These are phyloP conservation scores for Pythium brachiatum DNA, from an alignment of 352 stramenopile genomes.

Conservation along the genomic window DNA sequence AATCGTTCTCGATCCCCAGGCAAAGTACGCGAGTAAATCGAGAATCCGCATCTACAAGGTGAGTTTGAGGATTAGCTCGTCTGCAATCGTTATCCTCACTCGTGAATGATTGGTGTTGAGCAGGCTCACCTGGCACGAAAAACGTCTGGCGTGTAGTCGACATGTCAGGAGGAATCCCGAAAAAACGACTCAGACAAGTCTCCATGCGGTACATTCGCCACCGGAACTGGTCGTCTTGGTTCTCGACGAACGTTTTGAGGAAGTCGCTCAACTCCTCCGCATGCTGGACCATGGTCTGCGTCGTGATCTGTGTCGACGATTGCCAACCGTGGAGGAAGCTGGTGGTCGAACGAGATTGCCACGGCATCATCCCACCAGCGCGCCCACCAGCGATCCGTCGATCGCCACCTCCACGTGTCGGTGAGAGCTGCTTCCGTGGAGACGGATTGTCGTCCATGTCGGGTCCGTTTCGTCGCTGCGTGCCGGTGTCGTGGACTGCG, in stretches of 20 bases:
- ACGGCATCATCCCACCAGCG: slow-evolving; percentile 5
- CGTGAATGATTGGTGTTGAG: background rate
- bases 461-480: slow-evolving; percentile 12
- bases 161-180: slow-evolving; percentile 76
- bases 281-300: slow-evolving; percentile 53
- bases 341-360: slow-evolving; percentile 12
- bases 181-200: slow-evolving; percentile 60
- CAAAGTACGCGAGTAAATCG: slow-evolving; percentile 63
- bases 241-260: slow-evolving; percentile 83
- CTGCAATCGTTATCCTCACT: background rate
- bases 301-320: slow-evolving; percentile 21
- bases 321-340: slow-evolving; percentile 17
- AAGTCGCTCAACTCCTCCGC: slow-evolving; percentile 64
- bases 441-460: slow-evolving; percentile 18
- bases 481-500: slow-evolving; percentile 26
- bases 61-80: background rate
- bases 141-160: slow-evolving; percentile 59
- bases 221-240: slow-evolving; percentile 70
- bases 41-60: slow-evolving; percentile 39
- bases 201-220: slow-evolving; percentile 83
- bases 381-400: background rate
- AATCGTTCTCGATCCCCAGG: slow-evolving; percentile 80
- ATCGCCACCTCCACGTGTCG: slow-evolving; percentile 12
- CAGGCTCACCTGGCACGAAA: slow-evolving; percentile 52
- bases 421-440: slow-evolving; percentile 6